Base-by-base conservation (phyloP, 805 yeast genomes). In the Nakazawaea ambrosiae region DNA sequence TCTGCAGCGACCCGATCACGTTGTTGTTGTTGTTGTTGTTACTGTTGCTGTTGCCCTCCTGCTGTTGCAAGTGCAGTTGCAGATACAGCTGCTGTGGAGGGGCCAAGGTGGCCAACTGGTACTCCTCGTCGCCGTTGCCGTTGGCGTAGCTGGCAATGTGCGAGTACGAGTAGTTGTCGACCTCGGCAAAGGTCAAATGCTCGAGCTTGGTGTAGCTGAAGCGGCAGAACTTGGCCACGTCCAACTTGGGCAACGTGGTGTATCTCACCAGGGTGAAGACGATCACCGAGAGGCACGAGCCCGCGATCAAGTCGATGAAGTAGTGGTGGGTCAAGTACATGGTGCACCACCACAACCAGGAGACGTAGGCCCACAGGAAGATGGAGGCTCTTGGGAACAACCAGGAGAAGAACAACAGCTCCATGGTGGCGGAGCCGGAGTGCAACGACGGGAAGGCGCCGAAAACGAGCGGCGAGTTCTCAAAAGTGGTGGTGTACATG, bases 251-350 rank as follows among this genome's bases (percentile, higher is more conserved):
- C 51, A 89, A 63, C 43, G 55, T 57, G 15, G 68, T 73, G 50
- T 79, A 76, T 54, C 78, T 79, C 37, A 86, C 77, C 48, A 78
- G 72, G 44, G 73, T 68, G 58, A 86, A 89, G 23, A 84, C 78
- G 12, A 73, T 57, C 42, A 79, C 70, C 0, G 95, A 78, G 40
- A 92, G 66, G n/a, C 78, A 71, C 2, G 96, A 90, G 17, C 98
- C 98, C n/a, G 86, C 90, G 51, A 86, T 85, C 37, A 90, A 73
- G 56, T 90, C 97, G 43, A 90, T 77, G 53, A 92, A 92, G 58
- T 90, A 90, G 61, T 90, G 98, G 60, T 90, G 98, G 0, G 97
- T 90, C 52, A 90, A 70, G 59, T 90, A 90, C 98, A 90, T 90
- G 12, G 97, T 92, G 35, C 92, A 75, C 95, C 96, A 92, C 97